phyloP scores from a whole-genome alignment of 768 basidiomycete species.

The Boletus fagicola region DNA sequence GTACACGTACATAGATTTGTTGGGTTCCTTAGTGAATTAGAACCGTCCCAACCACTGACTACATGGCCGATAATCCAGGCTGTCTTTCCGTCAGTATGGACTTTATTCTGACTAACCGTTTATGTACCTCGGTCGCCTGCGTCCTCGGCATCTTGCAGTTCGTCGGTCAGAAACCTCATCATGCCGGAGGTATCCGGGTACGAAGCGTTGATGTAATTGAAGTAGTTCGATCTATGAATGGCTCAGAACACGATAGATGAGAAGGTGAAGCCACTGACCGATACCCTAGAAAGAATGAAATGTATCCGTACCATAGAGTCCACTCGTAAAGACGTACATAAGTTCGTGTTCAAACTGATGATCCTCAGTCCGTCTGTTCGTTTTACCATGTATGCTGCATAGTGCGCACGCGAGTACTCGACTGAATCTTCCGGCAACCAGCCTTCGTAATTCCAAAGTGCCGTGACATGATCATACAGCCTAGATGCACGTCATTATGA shows the following conservation, averaged over 20 bases:
- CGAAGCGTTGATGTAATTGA: constrained; percentile 76
- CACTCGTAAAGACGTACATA: constrained; percentile 49
- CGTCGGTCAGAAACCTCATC: constrained; percentile 74
- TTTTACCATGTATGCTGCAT: constrained; percentile 69
- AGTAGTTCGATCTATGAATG: constrained; percentile 56
- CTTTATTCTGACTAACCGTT: neutral
- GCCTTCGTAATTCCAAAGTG: constrained; percentile 65
- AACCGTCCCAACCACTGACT: constrained; percentile 67
- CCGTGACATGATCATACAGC: constrained; percentile 76
- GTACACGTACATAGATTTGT: constrained; percentile 63
- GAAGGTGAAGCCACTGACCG: constrained; percentile 19
- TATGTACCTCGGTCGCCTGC: constrained; percentile 64
- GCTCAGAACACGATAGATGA: constrained; percentile 2
- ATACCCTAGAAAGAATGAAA: constrained; percentile 29
- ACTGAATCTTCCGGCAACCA: constrained; percentile 65
- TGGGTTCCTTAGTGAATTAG: constrained; percentile 59
- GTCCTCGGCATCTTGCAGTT: constrained; percentile 77
- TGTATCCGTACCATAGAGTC: neutral
- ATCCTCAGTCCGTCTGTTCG: constrained; percentile 65
- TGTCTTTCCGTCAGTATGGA: constrained; percentile 22
- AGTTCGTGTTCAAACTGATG: constrained; percentile 73
- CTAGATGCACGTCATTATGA: constrained; percentile 32
- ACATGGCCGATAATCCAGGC: constrained; percentile 60
- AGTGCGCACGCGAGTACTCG: constrained; percentile 60
- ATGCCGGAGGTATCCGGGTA: constrained; percentile 70